Evolutionary conservation across 2,329 filamentous ascomycete genomes (phyloP), one percentile per base, ranked within the genome.

Genomic region (Lasiodiplodia sp.): DNA sequence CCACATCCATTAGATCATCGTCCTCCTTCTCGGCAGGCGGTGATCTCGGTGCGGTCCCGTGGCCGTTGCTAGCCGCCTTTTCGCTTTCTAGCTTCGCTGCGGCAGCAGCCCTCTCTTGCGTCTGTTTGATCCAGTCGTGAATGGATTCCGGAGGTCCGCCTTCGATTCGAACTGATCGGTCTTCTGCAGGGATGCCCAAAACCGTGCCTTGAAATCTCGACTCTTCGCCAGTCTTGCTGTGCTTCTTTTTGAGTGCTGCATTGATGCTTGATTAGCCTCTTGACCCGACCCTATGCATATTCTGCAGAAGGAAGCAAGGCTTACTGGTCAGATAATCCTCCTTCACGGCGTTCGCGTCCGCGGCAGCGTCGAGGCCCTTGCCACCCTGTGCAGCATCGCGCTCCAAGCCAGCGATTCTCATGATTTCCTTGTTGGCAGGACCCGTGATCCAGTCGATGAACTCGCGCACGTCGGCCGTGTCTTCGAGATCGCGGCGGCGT

Each of bases 191-290:
- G 72, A 90, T 90, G 4, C 95, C 95, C 12, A 98, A 84, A 0
- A 96, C 87, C 0, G 95, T 97, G 37, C 93, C 93, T 72, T 91
- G 88, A 78, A 93, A 97, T 75, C 95, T 91, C 11, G 91, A 90
- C 75, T 97, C 94, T 75, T 96, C 93, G 71, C 92, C 92, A 0
- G 91, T 92, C 74, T 96, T 96, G 81, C 91, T 94, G 79, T 97
- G 92, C 77, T 96, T 97, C 81, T 94, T 96, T 80, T 97, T 97
- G 52, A 98, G 83, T 4, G 90, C 91, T 92, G 72, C 10, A 34
- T 40, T 34, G 34, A 21, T 55, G 21, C 21, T 31, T 37, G 23
- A 16, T 68, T 37, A 68, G 47, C 21, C 31, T 21, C 11, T 2
- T 11, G 51, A 7, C 11, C 14, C 21, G 23, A 18, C 16, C 4